Conservation (phyloP, 805 yeast species). For the Torulaspora quercuum region DNA sequence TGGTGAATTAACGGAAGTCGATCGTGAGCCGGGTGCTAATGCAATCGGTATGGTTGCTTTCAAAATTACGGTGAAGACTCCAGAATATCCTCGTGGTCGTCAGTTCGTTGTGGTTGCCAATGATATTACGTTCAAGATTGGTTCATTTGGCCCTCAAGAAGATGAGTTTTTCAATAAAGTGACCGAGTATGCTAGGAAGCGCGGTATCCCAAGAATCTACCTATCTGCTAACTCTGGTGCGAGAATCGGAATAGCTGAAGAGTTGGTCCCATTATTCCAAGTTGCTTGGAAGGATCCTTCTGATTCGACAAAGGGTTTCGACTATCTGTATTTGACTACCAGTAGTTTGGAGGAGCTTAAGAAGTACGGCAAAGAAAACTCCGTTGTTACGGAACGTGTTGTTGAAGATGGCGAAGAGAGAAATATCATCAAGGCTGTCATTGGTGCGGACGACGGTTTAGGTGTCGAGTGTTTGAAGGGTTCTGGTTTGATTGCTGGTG, state of each 20-base stretch:
- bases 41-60: constrained; percentile 97
- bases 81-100: constrained; percentile 96
- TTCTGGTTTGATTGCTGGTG: constrained; percentile 98
- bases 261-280: constrained; percentile 79
- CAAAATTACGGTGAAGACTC: constrained; percentile 84
- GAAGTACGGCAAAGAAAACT: constrained; percentile 55
- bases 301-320: constrained; percentile 81
- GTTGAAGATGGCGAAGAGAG: constrained; percentile 86
- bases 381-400: constrained; percentile 69
- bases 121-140: constrained; percentile 96
- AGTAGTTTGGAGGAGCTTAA: constrained; percentile 58
- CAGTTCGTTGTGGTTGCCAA: constrained; percentile 89
- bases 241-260: constrained; percentile 97
- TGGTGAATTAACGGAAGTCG: constrained; percentile 75
- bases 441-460: constrained; percentile 93
- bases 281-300: constrained; percentile 87
- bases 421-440: constrained; percentile 72
- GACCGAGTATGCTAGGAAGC: constrained; percentile 83
- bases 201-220: constrained; percentile 93
- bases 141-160: constrained; percentile 97
- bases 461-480: constrained; percentile 99
- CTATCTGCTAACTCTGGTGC: constrained; percentile 99
- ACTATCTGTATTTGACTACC: constrained; percentile 75
- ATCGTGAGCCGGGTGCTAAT: constrained; percentile 95
- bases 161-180: constrained; percentile 89